phyloP scores from a whole-genome alignment of 331 rosid species.

The Arachis monticola region DNA sequence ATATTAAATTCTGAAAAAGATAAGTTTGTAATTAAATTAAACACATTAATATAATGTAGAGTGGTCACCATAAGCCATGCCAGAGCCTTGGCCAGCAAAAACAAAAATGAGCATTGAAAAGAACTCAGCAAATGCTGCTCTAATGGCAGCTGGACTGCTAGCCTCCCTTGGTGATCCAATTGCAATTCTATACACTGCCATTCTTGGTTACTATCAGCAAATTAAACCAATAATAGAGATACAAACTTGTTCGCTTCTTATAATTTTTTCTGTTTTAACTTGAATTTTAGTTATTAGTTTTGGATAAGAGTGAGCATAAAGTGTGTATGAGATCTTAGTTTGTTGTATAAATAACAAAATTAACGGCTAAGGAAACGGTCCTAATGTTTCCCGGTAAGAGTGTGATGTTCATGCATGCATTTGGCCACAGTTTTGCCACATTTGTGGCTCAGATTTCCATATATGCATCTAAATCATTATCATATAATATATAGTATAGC shows the following conservation, averaged over 20 bases:
- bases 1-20: background rate
- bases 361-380: constrained; percentile 59
- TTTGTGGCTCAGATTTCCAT: constrained; percentile 46
- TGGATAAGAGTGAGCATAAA: constrained; percentile 24
- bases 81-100: constrained; percentile 91
- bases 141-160: constrained; percentile 73
- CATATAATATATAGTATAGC: background rate
- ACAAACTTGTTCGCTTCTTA: background rate
- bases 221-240: background rate
- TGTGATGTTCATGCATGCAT: constrained; percentile 25
- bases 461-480: constrained; percentile 5
- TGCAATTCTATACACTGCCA: constrained; percentile 63
- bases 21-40: too few species aligned
- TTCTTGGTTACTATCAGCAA: background rate
- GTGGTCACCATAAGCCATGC: constrained; percentile 75
- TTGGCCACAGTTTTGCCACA: constrained; percentile 25
- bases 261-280: background rate
- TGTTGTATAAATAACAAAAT: constrained; percentile 34
- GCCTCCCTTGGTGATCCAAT: constrained; percentile 79
- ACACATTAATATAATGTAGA: too few species aligned
- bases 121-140: constrained; percentile 77
- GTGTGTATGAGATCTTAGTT: constrained; percentile 29
- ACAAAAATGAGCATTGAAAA: constrained; percentile 84
- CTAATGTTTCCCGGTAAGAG: constrained; percentile 35
- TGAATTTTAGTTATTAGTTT: constrained; percentile 5